Evolutionary conservation across 139 green algal genomes (phyloP).

Genomic region (Coelastrella sp.): DNA sequence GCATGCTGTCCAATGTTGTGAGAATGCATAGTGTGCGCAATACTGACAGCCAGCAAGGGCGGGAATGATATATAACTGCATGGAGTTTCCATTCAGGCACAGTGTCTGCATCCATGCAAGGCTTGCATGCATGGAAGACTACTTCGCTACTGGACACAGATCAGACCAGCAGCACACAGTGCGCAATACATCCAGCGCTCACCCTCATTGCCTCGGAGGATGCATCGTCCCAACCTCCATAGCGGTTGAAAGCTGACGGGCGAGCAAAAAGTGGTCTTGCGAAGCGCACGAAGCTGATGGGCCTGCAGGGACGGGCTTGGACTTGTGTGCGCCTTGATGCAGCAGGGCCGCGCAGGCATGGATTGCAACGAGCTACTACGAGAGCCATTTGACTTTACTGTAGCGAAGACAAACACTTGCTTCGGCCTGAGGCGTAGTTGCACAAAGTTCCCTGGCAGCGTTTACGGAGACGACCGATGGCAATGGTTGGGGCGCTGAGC

Average conservation of each 20-base stretch:
- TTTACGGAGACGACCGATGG: too few relatives aligned
- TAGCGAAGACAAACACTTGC: too few relatives aligned
- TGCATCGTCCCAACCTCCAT: not conserved
- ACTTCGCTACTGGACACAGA: too few relatives aligned
- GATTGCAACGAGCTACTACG: not conserved
- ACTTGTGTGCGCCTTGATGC: not conserved
- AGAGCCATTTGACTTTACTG: not conserved
- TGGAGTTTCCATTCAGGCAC: not conserved
- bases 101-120: not conserved
- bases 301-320: not conserved
- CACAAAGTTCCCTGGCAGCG: too few relatives aligned
- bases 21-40: too few relatives aligned
- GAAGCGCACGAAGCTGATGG: not conserved
- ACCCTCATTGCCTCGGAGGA: constrained; percentile 13
- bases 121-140: not conserved
- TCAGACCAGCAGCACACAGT: not conserved
- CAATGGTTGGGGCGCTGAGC: too few relatives aligned
- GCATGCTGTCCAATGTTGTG: too few relatives aligned
- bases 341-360: not conserved
- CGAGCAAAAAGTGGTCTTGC: not conserved
- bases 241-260: not conserved
- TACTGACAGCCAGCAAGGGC: too few relatives aligned
- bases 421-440: too few relatives aligned
- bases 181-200: not conserved
- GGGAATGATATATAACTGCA: not conserved